phyloP scores from a whole-genome alignment of 192 early-diverging fungal genomes.

The Mortierella claussenii region DNA sequence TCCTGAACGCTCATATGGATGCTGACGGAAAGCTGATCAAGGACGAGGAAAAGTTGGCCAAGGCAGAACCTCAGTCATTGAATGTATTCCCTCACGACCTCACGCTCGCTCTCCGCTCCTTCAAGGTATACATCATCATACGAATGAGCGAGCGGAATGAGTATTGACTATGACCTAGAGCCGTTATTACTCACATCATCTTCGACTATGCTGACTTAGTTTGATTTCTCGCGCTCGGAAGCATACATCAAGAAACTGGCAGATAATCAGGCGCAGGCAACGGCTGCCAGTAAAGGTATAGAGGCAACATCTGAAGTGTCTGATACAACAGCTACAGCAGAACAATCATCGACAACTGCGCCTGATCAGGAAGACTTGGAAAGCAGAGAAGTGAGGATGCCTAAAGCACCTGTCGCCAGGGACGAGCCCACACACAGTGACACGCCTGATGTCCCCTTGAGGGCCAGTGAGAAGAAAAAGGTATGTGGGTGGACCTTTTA shows the following conservation, averaged over 20 bases:
- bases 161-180: too few relatives aligned
- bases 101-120: conserved; percentile 20
- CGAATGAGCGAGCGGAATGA: too few relatives aligned
- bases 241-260: conserved; percentile 48
- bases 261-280: conserved; percentile 30
- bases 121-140: conserved; percentile 21
- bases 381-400: conserved; percentile 25
- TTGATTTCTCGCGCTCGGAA: conserved; percentile 39
- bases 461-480: conserved; percentile 68
- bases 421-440: conserved; percentile 40
- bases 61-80: conserved; percentile 9
- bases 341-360: conserved; percentile 42
- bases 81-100: conserved; percentile 31
- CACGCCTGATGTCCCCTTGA: conserved; percentile 54
- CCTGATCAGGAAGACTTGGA: conserved; percentile 14
- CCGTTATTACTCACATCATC: too few relatives aligned
- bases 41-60: conserved; percentile 62
- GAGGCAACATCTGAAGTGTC: background rate
- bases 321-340: background rate
- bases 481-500: too few relatives aligned
- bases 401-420: conserved; percentile 5
- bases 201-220: too few relatives aligned
- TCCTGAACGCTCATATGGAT: conserved; percentile 62
- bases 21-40: conserved; percentile 61
- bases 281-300: background rate